Evolutionary conservation across 805 yeast species (phyloP).

Genomic region (Kodamaea restingae): DNA sequence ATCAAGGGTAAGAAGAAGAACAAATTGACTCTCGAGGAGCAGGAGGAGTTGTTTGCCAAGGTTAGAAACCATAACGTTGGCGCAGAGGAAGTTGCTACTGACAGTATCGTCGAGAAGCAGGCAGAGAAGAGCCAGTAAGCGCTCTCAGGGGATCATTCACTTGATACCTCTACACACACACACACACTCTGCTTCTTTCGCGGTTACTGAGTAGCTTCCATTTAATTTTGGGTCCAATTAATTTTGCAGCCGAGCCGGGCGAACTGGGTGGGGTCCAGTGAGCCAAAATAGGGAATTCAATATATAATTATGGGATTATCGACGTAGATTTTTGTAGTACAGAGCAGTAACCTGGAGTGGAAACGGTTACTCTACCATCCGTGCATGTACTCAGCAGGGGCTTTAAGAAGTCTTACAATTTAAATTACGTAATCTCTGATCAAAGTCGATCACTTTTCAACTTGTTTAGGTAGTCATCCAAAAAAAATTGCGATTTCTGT

Average conservation of each 20-base stretch:
- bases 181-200: constrained; percentile 3
- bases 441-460: no score
- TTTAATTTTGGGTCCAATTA: constrained; percentile 5
- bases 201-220: neutral
- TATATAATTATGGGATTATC: constrained; percentile 5
- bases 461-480: no score
- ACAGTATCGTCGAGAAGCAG: constrained; percentile 6
- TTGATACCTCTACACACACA: constrained; percentile 1
- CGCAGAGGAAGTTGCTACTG: constrained; percentile 7
- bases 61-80: constrained; percentile 13
- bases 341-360: no score
- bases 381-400: no score
- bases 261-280: constrained; percentile 9
- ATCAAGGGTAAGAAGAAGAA: constrained; percentile 32
- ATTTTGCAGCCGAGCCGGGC: constrained; percentile 8
- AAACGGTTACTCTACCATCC: no score
- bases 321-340: neutral
- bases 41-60: constrained; percentile 33
- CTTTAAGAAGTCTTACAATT: no score
- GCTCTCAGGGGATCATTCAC: neutral
- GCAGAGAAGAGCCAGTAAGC: constrained; percentile 3
- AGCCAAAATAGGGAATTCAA: constrained; percentile 4
- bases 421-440: no score
- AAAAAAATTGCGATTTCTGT: constrained; percentile 53
- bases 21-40: constrained; percentile 29